Conservation (phyloP, 352 stramenopile species). For the Pythium guiyangense region DNA sequence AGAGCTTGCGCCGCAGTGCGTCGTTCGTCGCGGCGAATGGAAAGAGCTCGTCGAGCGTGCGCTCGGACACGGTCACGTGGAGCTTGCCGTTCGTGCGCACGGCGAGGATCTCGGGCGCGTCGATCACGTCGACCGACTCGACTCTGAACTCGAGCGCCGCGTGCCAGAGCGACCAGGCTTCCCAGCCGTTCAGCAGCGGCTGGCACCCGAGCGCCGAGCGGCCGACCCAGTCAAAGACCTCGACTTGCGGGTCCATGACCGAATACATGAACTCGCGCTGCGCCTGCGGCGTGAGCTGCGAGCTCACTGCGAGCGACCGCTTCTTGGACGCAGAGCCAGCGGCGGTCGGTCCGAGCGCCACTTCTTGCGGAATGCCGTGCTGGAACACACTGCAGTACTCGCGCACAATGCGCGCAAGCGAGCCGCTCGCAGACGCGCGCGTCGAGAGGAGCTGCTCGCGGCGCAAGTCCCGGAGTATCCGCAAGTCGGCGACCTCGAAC, state of each 20-base stretch:
- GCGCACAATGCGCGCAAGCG: slow-evolving; percentile 10
- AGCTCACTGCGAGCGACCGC: slow-evolving; percentile 11
- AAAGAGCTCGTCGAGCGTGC: slow-evolving; percentile 38
- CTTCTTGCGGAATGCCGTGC: slow-evolving; percentile 4
- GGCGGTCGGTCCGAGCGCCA: not conserved
- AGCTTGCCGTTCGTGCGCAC: slow-evolving; percentile 32
- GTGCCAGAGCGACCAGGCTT: slow-evolving; percentile 36
- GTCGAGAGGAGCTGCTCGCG: slow-evolving; percentile 10
- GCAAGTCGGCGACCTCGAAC: slow-evolving; percentile 4
- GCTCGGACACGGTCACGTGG: slow-evolving; percentile 27
- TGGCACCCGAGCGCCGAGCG: slow-evolving; percentile 24
- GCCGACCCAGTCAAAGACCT: slow-evolving; percentile 40
- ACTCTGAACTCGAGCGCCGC: slow-evolving; percentile 29
- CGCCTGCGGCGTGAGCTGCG: slow-evolving; percentile 19
- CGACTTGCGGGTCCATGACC: slow-evolving; percentile 34
- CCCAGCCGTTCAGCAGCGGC: slow-evolving; percentile 34
- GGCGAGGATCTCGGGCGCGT: slow-evolving; percentile 23
- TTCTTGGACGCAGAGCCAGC: slow-evolving; percentile 15
- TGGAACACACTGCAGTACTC: slow-evolving; percentile 14
- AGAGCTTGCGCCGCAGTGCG: slow-evolving; percentile 18
- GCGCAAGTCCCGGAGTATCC: slow-evolving; percentile 4
- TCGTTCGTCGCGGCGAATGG: slow-evolving; percentile 25
- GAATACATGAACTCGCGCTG: slow-evolving; percentile 38
- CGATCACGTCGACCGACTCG: slow-evolving; percentile 29
- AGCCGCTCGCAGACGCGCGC: slow-evolving; percentile 2